phyloP scores from a whole-genome alignment of 2,329 filamentous ascomycete genomes.

The Xylaria hypoxylon region DNA sequence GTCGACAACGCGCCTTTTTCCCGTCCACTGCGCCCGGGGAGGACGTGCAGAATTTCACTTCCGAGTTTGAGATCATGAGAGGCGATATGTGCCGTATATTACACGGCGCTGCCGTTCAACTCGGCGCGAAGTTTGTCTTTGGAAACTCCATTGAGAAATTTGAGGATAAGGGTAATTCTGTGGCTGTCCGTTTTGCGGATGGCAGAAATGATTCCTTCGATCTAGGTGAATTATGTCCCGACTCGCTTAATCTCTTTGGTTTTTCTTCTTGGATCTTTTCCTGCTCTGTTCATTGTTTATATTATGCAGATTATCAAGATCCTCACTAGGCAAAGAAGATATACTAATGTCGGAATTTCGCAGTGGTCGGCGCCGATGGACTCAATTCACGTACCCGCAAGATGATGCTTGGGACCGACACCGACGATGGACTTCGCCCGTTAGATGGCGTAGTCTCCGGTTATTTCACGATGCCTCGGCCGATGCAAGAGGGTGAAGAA shows the following conservation, averaged over 20 bases:
- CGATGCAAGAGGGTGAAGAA: slow-evolving; percentile 49
- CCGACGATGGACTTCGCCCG: slow-evolving; percentile 44
- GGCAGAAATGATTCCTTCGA: slow-evolving; percentile 60
- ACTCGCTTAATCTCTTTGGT: background rate
- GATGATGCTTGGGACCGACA: slow-evolving; percentile 52
- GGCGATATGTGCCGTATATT: slow-evolving; percentile 62
- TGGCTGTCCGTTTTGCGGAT: slow-evolving; percentile 54
- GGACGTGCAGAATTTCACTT: slow-evolving; percentile 52
- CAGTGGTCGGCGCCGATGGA: slow-evolving; percentile 67
- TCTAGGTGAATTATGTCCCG: slow-evolving; percentile 45
- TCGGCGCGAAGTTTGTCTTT: slow-evolving; percentile 49
- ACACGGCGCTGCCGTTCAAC: slow-evolving; percentile 50
- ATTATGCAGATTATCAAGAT: background rate
- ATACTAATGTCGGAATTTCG: slow-evolving; percentile 7
- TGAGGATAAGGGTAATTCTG: slow-evolving; percentile 39
- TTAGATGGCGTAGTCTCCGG: slow-evolving; percentile 46
- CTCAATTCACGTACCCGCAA: slow-evolving; percentile 61
- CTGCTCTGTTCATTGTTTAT: background rate
- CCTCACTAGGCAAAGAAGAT: background rate
- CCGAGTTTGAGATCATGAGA: slow-evolving; percentile 67
- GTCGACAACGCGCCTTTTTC: slow-evolving; percentile 55
- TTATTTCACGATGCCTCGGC: slow-evolving; percentile 54
- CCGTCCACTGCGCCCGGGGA: slow-evolving; percentile 53
- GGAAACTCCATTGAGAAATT: slow-evolving; percentile 49
- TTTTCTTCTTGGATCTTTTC: background rate